Evolutionary conservation across 2,329 filamentous ascomycete species (phyloP).

Genomic region (Tolypocladium paradoxum): DNA sequence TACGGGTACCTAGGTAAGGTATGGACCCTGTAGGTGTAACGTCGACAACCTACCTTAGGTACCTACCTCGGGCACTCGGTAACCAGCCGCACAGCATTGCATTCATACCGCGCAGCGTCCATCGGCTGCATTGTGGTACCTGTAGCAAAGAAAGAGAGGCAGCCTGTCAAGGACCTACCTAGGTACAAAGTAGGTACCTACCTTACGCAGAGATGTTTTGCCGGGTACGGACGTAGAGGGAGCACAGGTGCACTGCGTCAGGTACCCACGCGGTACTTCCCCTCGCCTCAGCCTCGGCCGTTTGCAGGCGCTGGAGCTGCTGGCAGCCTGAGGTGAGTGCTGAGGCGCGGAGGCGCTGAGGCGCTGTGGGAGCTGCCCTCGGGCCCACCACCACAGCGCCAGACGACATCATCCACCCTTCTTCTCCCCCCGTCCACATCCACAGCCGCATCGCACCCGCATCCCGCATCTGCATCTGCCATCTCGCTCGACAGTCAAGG

Average conservation of each 20-base stretch:
- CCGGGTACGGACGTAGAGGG: too few relatives aligned
- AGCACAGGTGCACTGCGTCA: neutral
- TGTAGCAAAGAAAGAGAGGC: neutral
- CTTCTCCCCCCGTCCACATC: constrained; percentile 9
- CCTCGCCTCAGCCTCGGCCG: neutral
- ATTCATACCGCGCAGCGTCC: neutral
- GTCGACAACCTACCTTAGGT: neutral
- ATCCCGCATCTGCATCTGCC: constrained; percentile 1
- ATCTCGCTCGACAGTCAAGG: constrained; percentile 4
- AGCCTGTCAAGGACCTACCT: neutral
- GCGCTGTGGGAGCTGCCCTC: constrained; percentile 9
- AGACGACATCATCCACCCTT: constrained; percentile 16
- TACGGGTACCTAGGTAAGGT: too few relatives aligned
- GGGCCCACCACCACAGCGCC: constrained; percentile 8
- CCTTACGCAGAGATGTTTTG: neutral
- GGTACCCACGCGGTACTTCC: neutral
- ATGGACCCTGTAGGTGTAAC: neutral
- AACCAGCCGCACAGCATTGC: neutral
- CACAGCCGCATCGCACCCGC: constrained; percentile 3
- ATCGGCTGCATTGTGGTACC: neutral
- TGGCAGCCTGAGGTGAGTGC: neutral
- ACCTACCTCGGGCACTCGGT: too few relatives aligned
- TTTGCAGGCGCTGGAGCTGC: neutral
- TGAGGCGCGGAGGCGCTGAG: constrained; percentile 1
- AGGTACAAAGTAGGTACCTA: too few relatives aligned